phyloP scores from a whole-genome alignment of 257 asterid genomes.

The Sherardia arvensis region DNA sequence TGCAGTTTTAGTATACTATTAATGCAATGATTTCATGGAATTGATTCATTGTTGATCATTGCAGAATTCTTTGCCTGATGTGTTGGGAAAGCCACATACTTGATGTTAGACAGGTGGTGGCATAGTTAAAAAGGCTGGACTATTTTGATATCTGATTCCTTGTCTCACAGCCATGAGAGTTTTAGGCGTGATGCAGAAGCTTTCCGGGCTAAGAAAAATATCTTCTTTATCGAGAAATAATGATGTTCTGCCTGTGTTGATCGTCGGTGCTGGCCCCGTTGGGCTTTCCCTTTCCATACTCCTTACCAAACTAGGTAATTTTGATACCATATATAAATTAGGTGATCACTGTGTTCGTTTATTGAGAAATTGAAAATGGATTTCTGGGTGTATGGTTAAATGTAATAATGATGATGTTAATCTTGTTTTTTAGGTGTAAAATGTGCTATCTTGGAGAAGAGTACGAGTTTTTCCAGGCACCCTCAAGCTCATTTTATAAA shows the following conservation, averaged over 20 bases:
- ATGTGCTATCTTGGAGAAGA: slow-evolving; percentile 84
- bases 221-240: slow-evolving; percentile 9
- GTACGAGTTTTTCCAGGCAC: slow-evolving; percentile 50
- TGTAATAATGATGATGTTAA: not conserved
- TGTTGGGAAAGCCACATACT: not conserved
- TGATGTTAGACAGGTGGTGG: not conserved
- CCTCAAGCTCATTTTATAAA: slow-evolving; percentile 98
- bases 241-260: slow-evolving; percentile 63
- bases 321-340: not conserved
- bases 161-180: slow-evolving; percentile 8
- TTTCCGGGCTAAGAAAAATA: not conserved
- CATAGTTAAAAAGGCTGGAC: not conserved
- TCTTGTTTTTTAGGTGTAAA: slow-evolving; percentile 42
- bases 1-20: no score
- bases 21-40: no score
- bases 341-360: not conserved
- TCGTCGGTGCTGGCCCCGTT: slow-evolving; percentile 96
- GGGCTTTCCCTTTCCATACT: slow-evolving; percentile 78
- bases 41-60: not conserved
- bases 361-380: not conserved
- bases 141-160: not conserved
- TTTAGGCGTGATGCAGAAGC: slow-evolving; percentile 6
- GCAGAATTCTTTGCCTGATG: not conserved
- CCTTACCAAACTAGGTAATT: slow-evolving; percentile 68
- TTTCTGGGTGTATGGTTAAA: not conserved